These are phyloP conservation scores for Ramularia endophylla DNA, from an alignment of 2,329 filamentous ascomycete genomes.

Conservation along the genomic window DNA sequence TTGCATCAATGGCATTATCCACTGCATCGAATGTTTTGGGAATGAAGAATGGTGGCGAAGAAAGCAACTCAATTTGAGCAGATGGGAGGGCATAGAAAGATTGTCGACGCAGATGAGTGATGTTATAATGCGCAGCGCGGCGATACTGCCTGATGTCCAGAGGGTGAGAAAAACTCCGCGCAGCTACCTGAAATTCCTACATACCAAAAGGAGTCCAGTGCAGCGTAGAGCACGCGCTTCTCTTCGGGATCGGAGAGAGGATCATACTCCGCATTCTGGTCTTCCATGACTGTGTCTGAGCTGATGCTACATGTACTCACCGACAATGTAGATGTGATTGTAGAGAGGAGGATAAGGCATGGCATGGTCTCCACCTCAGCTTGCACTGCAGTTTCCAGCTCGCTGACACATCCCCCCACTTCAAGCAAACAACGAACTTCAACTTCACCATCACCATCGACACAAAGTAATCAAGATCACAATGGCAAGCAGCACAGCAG, in stretches of 20 bases:
- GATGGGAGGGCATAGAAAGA: conserved; percentile 88
- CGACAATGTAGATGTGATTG: too few relatives aligned
- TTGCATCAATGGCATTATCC: conserved; percentile 83
- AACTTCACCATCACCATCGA: not conserved
- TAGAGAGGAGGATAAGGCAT: too few relatives aligned
- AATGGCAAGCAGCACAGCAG: conserved; percentile 19
- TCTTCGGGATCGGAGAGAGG: conserved; percentile 63
- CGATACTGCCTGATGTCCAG: conserved; percentile 53
- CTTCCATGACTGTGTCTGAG: not conserved
- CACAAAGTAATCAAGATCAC: conserved; percentile 4
- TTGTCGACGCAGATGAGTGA: conserved; percentile 83
- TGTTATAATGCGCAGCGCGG: conserved; percentile 78
- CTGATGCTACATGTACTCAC: too few relatives aligned
- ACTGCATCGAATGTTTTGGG: conserved; percentile 70
- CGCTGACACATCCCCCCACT: not conserved
- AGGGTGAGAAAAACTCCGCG: conserved; percentile 3
- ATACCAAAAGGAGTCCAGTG: conserved; percentile 85
- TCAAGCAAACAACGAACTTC: not conserved
- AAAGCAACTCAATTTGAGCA: conserved; percentile 75
- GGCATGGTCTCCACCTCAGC: too few relatives aligned
- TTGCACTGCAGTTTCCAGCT: too few relatives aligned
- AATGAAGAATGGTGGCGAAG: conserved; percentile 74
- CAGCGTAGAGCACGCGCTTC: conserved; percentile 68
- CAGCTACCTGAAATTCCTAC: not conserved
- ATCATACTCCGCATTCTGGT: not conserved